Evolutionary conservation across 2,329 filamentous ascomycete species (phyloP).

Genomic region (Neofusicoccum sp.): DNA sequence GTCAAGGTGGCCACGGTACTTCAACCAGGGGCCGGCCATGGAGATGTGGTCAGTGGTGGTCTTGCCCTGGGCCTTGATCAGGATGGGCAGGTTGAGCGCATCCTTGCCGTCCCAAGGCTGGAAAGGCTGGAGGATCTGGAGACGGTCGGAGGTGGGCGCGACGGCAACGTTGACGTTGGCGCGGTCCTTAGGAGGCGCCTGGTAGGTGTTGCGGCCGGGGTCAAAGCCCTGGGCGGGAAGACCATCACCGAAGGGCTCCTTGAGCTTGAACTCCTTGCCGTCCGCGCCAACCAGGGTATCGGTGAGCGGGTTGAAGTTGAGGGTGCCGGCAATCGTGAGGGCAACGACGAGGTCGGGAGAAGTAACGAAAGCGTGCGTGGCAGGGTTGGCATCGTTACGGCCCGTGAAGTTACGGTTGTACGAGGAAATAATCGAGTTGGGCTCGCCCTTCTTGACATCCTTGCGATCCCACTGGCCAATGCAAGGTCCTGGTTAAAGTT

Average conservation of each 20-base stretch:
- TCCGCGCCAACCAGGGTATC: conserved; percentile 93
- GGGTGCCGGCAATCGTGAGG: conserved; percentile 77
- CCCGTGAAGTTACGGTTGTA: conserved; percentile 99
- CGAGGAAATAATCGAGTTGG: conserved; percentile 97
- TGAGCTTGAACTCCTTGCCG: conserved; percentile 92
- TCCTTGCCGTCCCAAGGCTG: conserved; percentile 90
- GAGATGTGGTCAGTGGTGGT: conserved; percentile 97
- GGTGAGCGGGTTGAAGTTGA: conserved; percentile 93
- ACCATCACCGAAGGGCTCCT: conserved; percentile 76
- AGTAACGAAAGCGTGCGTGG: conserved; percentile 90
- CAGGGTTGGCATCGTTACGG: conserved; percentile 94
- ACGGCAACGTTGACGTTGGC: conserved; percentile 74
- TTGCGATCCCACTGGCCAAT: conserved; percentile 82
- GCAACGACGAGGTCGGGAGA: conserved; percentile 90
- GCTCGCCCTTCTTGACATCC: conserved; percentile 91
- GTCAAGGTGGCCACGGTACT: conserved; percentile 98
- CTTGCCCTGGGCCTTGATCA: conserved; percentile 97
- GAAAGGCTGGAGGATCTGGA: conserved; percentile 90
- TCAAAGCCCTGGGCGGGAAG: conserved; percentile 85
- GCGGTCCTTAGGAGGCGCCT: conserved; percentile 86
- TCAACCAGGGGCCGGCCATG: conserved; percentile 95
- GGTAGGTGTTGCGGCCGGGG: conserved; percentile 90
- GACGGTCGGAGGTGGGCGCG: conserved; percentile 86
- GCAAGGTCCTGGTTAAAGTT: neutral
- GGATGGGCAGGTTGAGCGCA: conserved; percentile 77